Evolutionary conservation across 257 asterid species (phyloP).

Genomic region (Cinchona pubescens): DNA sequence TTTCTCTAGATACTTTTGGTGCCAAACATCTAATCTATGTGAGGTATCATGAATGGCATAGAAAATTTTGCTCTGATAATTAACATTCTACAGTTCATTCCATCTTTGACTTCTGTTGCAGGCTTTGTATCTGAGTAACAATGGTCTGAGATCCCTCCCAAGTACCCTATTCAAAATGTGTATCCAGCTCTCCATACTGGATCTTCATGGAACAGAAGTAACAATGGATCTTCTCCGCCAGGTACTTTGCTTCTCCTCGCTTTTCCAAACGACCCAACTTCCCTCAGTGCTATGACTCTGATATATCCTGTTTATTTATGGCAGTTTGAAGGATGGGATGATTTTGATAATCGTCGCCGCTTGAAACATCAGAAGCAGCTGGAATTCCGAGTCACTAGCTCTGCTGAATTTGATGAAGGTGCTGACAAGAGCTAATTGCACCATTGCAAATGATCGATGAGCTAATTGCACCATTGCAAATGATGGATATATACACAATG

Average conservation of each 20-base stretch:
- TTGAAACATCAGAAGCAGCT: slow-evolving; percentile 89
- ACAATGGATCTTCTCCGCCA: slow-evolving; percentile 74
- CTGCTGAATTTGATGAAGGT: slow-evolving; percentile 87
- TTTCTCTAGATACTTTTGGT: not conserved
- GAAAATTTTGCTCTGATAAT: not conserved
- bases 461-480: too few species aligned
- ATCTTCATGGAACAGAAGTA: slow-evolving; percentile 82
- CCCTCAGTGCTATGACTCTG: too few species aligned
- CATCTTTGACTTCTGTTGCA: slow-evolving; percentile 28
- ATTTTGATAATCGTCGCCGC: slow-evolving; percentile 74
- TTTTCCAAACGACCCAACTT: not conserved
- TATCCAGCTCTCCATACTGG: slow-evolving; percentile 69
- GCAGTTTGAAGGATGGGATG: slow-evolving; percentile 92
- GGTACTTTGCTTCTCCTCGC: slow-evolving; percentile 36
- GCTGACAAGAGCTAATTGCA: slow-evolving; percentile 65
- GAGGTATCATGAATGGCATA: not conserved
- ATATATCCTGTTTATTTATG: not conserved
- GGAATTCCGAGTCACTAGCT: slow-evolving; percentile 67
- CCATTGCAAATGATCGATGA: too few species aligned
- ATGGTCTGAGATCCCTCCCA: slow-evolving; percentile 75
- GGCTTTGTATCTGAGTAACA: slow-evolving; percentile 71
- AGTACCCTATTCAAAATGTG: slow-evolving; percentile 54
- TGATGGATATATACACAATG: not conserved
- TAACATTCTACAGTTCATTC: not conserved
- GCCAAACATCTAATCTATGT: not conserved